These are phyloP conservation scores for Plantago ovata DNA, from an alignment of 257 asterid species.

Conservation along the genomic window DNA sequence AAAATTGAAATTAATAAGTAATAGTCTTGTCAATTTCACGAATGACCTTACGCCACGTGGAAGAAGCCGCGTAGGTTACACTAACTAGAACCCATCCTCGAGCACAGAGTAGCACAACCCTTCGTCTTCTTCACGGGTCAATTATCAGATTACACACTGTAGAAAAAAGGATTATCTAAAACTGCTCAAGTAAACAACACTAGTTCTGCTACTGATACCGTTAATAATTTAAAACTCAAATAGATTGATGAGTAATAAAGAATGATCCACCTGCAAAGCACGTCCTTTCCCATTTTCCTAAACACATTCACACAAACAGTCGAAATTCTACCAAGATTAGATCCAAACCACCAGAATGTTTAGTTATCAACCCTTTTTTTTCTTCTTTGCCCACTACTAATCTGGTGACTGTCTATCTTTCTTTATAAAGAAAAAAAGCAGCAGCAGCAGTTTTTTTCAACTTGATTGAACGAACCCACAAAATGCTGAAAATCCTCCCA, in stretches of 20 bases:
- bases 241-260: not conserved
- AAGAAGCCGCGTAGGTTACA: constrained; percentile 11
- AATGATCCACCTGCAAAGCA: constrained; percentile 7
- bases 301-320: not conserved
- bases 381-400: too few relatives aligned
- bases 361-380: not conserved
- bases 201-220: not conserved
- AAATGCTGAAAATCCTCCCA: constrained; percentile 34
- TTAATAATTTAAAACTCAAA: not conserved
- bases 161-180: too few relatives aligned
- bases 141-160: too few relatives aligned
- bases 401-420: not conserved
- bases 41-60: constrained; percentile 13
- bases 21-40: too few relatives aligned
- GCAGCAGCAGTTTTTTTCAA: not conserved
- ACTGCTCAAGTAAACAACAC: too few relatives aligned
- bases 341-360: not conserved
- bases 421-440: not conserved
- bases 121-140: constrained; percentile 9
- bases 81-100: constrained; percentile 2
- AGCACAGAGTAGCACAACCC: constrained; percentile 15
- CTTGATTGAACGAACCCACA: not conserved
- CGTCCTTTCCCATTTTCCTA: not conserved
- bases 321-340: constrained; percentile 1
- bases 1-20: too few relatives aligned